These are phyloP conservation scores for Naumovozyma baii DNA, from an alignment of 805 yeast species.

Conservation along the genomic window DNA sequence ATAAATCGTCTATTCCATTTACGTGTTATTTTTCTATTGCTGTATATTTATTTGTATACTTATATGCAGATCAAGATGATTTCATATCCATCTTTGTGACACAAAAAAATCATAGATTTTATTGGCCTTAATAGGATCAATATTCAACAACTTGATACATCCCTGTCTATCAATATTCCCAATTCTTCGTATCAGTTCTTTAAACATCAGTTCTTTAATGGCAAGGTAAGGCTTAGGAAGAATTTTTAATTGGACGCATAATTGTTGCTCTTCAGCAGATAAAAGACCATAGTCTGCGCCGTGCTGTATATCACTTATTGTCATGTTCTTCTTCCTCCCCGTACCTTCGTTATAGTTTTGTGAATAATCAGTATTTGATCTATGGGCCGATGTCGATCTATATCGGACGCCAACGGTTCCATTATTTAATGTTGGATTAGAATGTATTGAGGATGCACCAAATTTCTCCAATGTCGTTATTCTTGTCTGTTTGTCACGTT, in stretches of 20 bases:
- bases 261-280: conserved; percentile 76
- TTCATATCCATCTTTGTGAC: conserved; percentile 72
- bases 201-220: conserved; percentile 78
- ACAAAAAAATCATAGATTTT: conserved; percentile 88
- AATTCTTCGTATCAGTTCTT: conserved; percentile 77
- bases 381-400: conserved; percentile 23
- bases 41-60: neutral
- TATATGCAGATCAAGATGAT: neutral
- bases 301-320: conserved; percentile 58
- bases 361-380: conserved; percentile 20
- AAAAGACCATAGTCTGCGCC: conserved; percentile 76
- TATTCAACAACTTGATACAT: conserved; percentile 73
- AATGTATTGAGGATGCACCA: conserved; percentile 24
- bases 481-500: conserved; percentile 73
- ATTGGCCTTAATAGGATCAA: conserved; percentile 79
- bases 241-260: conserved; percentile 76
- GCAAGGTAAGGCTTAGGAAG: conserved; percentile 91
- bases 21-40: neutral
- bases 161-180: conserved; percentile 75
- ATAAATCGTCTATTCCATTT: neutral
- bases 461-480: conserved; percentile 51
- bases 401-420: conserved; percentile 17
- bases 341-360: conserved; percentile 21
- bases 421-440: conserved; percentile 17
- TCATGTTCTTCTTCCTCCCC: conserved; percentile 35